Conservation (phyloP, 352 stramenopile species). For the Pythium brassicae region DNA sequence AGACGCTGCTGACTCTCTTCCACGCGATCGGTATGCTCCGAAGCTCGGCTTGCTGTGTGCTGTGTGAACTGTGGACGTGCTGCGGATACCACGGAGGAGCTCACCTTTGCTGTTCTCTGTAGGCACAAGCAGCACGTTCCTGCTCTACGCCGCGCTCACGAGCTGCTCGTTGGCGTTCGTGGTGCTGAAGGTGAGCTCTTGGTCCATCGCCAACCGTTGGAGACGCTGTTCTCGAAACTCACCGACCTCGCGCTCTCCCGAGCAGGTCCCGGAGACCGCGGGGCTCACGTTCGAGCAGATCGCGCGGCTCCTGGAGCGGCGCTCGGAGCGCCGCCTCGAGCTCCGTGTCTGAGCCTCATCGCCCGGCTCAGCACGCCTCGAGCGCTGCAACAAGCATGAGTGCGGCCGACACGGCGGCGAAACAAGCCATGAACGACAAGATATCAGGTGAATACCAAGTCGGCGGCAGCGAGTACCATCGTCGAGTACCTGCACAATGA, state of each 20-base stretch:
- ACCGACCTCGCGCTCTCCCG: neutral
- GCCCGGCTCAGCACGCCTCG: neutral
- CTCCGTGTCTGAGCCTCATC: constrained; percentile 7
- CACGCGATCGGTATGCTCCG: constrained; percentile 28
- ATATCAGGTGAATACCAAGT: too few species aligned
- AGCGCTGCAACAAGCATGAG: too few species aligned
- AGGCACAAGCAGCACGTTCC: constrained; percentile 44
- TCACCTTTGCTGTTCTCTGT: neutral
- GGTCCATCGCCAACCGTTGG: too few species aligned
- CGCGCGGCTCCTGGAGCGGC: constrained; percentile 30
- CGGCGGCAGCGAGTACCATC: too few species aligned
- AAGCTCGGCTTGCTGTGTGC: too few species aligned
- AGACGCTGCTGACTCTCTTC: constrained; percentile 64
- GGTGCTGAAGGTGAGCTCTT: constrained; percentile 34
- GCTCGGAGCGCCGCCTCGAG: constrained; percentile 1
- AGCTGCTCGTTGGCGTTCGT: constrained; percentile 41
- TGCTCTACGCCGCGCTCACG: constrained; percentile 50
- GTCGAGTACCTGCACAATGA: too few species aligned
- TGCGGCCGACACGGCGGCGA: too few species aligned
- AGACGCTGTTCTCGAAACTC: too few species aligned
- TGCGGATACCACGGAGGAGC: too few species aligned
- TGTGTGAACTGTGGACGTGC: neutral
- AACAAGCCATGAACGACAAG: too few species aligned
- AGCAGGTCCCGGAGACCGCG: constrained; percentile 57
- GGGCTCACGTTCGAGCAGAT: constrained; percentile 69